These are phyloP conservation scores for Pseudogymnoascus sp. DNA, from an alignment of 2,329 filamentous ascomycete genomes.

Conservation along the genomic window DNA sequence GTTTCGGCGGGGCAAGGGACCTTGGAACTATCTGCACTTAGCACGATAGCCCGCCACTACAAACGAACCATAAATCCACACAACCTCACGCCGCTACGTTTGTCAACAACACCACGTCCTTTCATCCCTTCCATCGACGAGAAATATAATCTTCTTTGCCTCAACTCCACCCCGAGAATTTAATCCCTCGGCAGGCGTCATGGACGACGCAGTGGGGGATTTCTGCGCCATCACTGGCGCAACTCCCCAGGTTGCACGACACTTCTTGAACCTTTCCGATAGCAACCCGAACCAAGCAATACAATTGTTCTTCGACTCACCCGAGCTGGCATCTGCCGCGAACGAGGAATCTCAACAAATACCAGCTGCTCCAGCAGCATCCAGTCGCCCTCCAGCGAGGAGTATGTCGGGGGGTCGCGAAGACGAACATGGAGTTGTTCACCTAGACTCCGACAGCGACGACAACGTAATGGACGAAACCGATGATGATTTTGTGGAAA, in stretches of 20 bases:
- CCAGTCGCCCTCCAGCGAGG: conserved; percentile 22
- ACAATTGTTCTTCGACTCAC: conserved; percentile 84
- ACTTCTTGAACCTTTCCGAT: conserved; percentile 80
- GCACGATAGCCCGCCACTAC: conserved; percentile 7
- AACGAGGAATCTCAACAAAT: conserved; percentile 20
- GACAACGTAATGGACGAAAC: conserved; percentile 41
- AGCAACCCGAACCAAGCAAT: conserved; percentile 80
- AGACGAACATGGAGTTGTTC: conserved; percentile 57
- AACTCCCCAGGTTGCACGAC: conserved; percentile 65
- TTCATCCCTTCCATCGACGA: background rate
- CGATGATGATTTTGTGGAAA: conserved; percentile 32
- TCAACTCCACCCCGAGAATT: background rate
- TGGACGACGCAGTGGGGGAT: conserved; percentile 65
- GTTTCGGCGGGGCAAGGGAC: conserved; percentile 2
- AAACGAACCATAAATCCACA: conserved; percentile 4
- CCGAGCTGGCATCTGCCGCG: conserved; percentile 50
- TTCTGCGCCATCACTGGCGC: conserved; percentile 80
- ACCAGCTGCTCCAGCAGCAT: conserved; percentile 27
- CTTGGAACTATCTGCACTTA: background rate
- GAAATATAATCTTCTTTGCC: background rate
- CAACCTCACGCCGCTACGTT: background rate
- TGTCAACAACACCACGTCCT: background rate
- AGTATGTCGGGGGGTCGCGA: conserved; percentile 37
- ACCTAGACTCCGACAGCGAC: conserved; percentile 73
- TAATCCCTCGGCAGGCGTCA: conserved; percentile 31